These are phyloP conservation scores for Dioscorea alata DNA, from an alignment of 106 monocot genomes.

Conservation along the genomic window DNA sequence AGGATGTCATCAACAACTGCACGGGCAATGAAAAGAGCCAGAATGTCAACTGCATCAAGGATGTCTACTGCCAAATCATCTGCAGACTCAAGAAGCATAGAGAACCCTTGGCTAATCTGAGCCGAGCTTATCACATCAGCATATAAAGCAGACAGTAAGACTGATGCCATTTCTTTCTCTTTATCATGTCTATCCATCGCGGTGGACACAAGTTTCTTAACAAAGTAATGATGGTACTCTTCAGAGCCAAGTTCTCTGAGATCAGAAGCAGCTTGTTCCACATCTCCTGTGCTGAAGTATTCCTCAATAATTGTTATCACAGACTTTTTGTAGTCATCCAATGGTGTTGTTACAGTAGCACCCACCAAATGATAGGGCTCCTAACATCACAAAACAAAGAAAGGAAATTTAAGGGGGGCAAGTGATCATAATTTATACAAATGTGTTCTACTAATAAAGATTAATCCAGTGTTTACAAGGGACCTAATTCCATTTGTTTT, in stretches of 20 bases:
- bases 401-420: not conserved
- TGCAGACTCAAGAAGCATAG: constrained; percentile 55
- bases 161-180: constrained; percentile 90
- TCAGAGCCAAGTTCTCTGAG: constrained; percentile 57
- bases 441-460: too few relatives aligned
- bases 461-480: too few relatives aligned
- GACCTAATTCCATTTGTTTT: too few relatives aligned
- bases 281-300: constrained; percentile 80
- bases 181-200: constrained; percentile 88
- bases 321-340: constrained; percentile 60
- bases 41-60: constrained; percentile 57
- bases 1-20: constrained; percentile 89
- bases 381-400: constrained; percentile 21
- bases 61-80: constrained; percentile 82
- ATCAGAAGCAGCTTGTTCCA: constrained; percentile 60
- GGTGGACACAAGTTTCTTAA: constrained; percentile 81
- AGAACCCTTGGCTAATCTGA: constrained; percentile 59
- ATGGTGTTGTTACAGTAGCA: constrained; percentile 38
- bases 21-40: constrained; percentile 79
- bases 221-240: constrained; percentile 58
- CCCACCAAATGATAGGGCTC: constrained; percentile 79
- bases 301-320: constrained; percentile 59
- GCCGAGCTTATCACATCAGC: constrained; percentile 50
- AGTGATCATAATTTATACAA: too few relatives aligned
- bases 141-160: constrained; percentile 75